Base-by-base conservation (phyloP, 1,284 basidiomycete species). In the Cutaneotrichosporon dermatis region DNA sequence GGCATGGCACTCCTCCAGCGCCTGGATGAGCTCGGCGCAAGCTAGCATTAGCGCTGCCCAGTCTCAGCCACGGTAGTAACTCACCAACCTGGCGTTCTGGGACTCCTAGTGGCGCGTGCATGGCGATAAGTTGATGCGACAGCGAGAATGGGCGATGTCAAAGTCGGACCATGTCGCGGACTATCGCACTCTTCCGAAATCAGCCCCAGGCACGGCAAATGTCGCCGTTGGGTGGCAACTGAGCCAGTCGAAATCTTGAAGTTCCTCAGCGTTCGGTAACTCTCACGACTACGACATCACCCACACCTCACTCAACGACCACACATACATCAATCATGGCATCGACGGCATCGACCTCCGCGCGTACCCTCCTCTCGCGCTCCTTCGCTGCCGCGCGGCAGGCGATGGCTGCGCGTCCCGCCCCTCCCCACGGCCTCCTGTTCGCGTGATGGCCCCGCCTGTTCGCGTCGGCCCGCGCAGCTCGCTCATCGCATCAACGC, bases 21-120 rank as follows among this genome's bases (percentile, higher is more conserved):
- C 76, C 36, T 61, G 54, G 55, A 78, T 78, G 42, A 74, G 63
- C 12, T 76, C 74, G 25, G 69, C 65, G 61, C 76, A 78, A 33
- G 67, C 76, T 77, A 25, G 25, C 25, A 25, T 25, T 25, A 25
- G 25, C 25, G 25, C 25, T 25, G 25, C 25, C 25, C 25, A 25
- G 25, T 25, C 25, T 25, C 25, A 25, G 25, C 25, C 25, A 25
- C 25, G 25, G 25, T 25, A 25, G 25, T 25, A 66, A 73, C 60
- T 53, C 25, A 75, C 75, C 72, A 36, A 73, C 59, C 65, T 76
- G 73, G 34, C 71, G 66, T 37, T 71, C 68, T n/a, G 71, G 68
- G 8, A 66, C 69, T 51, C 72, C 72, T 36, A 78, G 64, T 9
- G 70, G 73, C 3, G 73, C 69, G 68, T 78, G 76, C 76, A 78